Percentiles rank a stretch among this genome's conserved stretches.
These are phyloP conservation scores for Colletotrichum tanaceti DNA, from an alignment of 2,329 filamentous ascomycete genomes.

Conservation along the genomic window DNA sequence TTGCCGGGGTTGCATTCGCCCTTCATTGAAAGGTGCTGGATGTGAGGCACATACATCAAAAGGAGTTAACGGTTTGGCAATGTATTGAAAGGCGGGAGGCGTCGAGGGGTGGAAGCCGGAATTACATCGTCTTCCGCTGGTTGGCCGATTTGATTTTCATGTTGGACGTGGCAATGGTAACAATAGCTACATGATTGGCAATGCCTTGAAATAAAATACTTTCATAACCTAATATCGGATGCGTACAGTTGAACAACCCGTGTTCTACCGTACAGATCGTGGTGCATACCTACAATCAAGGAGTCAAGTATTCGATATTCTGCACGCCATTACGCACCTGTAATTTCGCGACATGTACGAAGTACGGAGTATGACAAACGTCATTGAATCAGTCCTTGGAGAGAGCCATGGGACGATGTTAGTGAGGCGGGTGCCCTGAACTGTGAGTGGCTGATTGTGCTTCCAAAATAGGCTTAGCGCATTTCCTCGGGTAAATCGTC, in stretches of 20 bases:
- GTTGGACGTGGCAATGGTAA: conserved; percentile 36
- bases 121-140: conserved; percentile 12
- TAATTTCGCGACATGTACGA: background rate
- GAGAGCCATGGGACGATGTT: conserved; percentile 2
- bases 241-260: no score
- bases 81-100: conserved; percentile 32
- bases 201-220: conserved; percentile 15
- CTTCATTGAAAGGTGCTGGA: conserved; percentile 32
- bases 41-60: conserved; percentile 60
- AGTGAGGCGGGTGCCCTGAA: conserved; percentile 37
- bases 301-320: no score
- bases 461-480: conserved; percentile 43
- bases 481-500: conserved; percentile 28
- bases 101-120: conserved; percentile 30
- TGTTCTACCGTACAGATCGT: no score
- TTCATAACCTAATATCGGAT: background rate
- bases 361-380: no score
- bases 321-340: no score
- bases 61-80: conserved; percentile 53
- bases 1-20: conserved; percentile 27
- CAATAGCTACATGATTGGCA: conserved; percentile 40
- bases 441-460: conserved; percentile 38
- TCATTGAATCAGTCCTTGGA: background rate
- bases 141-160: conserved; percentile 41
- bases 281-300: no score